Evolutionary conservation across 192 early-diverging fungal species (phyloP), one percentile per base, ranked within the genome.

Genomic region (Umbelopsis sp.): DNA sequence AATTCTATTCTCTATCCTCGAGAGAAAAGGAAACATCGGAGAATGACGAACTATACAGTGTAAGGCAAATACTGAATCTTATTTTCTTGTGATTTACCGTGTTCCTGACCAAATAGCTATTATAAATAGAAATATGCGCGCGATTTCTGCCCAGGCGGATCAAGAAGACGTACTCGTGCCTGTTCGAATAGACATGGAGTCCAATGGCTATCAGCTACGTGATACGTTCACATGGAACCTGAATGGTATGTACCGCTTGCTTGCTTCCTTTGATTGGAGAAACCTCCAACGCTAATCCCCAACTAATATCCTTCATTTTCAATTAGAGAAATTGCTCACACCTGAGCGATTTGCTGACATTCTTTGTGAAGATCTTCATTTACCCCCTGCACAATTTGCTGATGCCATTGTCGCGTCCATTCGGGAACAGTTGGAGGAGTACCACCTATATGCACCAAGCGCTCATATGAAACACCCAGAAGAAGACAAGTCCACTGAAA

Each of bases 141-240:
- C 88, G 72, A 79, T 96, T 52, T 73, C 68, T 41, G 81, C 84
- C 29, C 88, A 93, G 65, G 92, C 93, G 0, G 73, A 85, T 41
- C 80, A 83, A 74, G 85, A 88, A 24, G 93, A 95, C 72, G 80
- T 83, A 5, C 76, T 97, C 14, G 91, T 96, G 4, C 96, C 96
- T 6, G 96, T 98, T 45, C 86, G 95, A 9, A 72, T 98, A n/a
- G 96, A 98, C 59, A 75, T 97, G 43, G 96, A 98, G 45, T 72
- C 87, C 1, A 93, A 96, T 66, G 95, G 95, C 17, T 85, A 91
- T 56, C 87, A 93, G 38, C 77, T 97, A 31, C 87, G 95, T 31
- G 96, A 98, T 71, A 93, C 95, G 16, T 98, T 98, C 68, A 95
- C 92, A 6, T 98, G 96, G 96, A 96, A 98, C 73, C 74, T 96